Percentiles rank a stretch among this genome's conserved stretches.
Conservation (phyloP, 495 filamentous ascomycete species). For the Cryomyces minteri region DNA sequence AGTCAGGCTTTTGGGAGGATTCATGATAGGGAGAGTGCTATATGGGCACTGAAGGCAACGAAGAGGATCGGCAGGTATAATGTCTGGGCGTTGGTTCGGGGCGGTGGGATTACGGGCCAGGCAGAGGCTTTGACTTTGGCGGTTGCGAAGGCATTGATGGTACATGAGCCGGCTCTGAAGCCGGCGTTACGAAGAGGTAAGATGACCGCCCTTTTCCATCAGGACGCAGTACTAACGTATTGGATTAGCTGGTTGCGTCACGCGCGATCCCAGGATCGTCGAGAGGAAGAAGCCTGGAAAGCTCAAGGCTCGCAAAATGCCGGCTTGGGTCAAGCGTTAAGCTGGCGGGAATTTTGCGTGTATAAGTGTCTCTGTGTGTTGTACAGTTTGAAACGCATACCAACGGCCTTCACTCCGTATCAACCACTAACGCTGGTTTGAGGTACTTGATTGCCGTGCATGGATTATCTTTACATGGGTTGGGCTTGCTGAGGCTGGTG, state of each 20-base stretch:
- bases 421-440: no score
- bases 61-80: slow-evolving; percentile 91
- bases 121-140: slow-evolving; percentile 89
- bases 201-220: slow-evolving; percentile 16
- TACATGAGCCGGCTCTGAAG: slow-evolving; percentile 84
- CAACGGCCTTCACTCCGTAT: no score
- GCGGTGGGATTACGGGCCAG: slow-evolving; percentile 86
- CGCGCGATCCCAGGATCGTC: slow-evolving; percentile 76
- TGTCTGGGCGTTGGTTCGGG: slow-evolving; percentile 65
- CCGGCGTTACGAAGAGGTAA: slow-evolving; percentile 73
- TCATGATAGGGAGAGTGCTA: slow-evolving; percentile 85
- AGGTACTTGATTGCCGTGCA: no score
- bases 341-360: not conserved
- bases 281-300: slow-evolving; percentile 97
- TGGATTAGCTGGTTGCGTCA: slow-evolving; percentile 66
- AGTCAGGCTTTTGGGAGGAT: slow-evolving; percentile 63
- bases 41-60: slow-evolving; percentile 76
- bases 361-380: no score
- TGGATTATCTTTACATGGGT: no score
- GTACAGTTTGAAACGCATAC: no score
- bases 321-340: slow-evolving; percentile 89
- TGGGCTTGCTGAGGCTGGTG: no score
- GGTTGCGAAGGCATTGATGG: slow-evolving; percentile 70
- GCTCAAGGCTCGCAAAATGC: slow-evolving; percentile 94
- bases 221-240: slow-evolving; percentile 13